Conservation (phyloP, 1,139 yeast species). For the Hansenula sp. region DNA sequence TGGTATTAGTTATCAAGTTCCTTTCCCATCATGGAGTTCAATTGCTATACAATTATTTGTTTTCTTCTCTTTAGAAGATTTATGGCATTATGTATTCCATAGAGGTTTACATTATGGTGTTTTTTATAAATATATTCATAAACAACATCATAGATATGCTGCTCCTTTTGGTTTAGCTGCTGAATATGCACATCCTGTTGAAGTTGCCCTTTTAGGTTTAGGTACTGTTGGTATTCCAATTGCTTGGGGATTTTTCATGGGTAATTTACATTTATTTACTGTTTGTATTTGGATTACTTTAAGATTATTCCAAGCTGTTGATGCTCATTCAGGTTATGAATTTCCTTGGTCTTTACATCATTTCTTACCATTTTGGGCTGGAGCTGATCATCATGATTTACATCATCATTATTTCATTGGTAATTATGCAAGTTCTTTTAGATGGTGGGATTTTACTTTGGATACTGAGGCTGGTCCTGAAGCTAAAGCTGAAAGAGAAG, state of each 20-base stretch:
- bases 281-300: conserved; percentile 71
- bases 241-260: conserved; percentile 49
- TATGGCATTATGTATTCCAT: conserved; percentile 89
- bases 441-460: conserved; percentile 76
- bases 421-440: conserved; percentile 78
- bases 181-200: conserved; percentile 87
- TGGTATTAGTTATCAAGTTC: conserved; percentile 64
- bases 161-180: conserved; percentile 92
- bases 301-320: conserved; percentile 82
- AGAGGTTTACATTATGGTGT: conserved; percentile 71
- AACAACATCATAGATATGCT: conserved; percentile 86
- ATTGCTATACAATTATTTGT: conserved; percentile 55
- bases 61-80: conserved; percentile 74
- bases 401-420: conserved; percentile 78
- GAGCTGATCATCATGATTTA: conserved; percentile 90
- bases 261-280: conserved; percentile 68
- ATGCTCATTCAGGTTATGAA: conserved; percentile 88
- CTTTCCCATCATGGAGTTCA: conserved; percentile 59
- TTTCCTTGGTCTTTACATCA: conserved; percentile 88
- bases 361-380: conserved; percentile 86
- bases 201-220: conserved; percentile 75
- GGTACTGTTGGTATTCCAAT: conserved; percentile 89
- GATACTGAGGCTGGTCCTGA: conserved; percentile 58
- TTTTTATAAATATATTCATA: conserved; percentile 78
- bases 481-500: conserved; percentile 26